These are phyloP conservation scores for Pseudogymnoascus sp. DNA, from an alignment of 2,329 filamentous ascomycete species.

Conservation along the genomic window DNA sequence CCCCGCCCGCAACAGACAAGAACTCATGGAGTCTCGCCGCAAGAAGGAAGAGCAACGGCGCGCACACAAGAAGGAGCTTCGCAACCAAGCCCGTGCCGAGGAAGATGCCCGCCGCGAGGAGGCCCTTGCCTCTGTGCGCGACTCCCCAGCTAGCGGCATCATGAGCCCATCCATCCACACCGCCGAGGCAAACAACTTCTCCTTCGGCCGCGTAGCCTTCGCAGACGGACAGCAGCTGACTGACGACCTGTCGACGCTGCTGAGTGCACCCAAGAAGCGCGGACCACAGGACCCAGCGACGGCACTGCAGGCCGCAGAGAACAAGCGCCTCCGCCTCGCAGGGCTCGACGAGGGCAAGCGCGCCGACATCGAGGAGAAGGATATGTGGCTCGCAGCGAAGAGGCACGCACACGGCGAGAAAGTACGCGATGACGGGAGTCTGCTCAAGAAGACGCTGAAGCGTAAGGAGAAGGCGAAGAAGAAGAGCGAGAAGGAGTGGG, in stretches of 20 bases:
- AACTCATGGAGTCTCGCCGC: slow-evolving; percentile 82
- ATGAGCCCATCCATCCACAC: slow-evolving; percentile 47
- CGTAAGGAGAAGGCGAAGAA: slow-evolving; percentile 83
- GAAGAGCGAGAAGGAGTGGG: slow-evolving; percentile 88
- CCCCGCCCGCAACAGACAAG: slow-evolving; percentile 76
- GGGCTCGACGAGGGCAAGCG: slow-evolving; percentile 71
- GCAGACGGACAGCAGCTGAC: slow-evolving; percentile 75
- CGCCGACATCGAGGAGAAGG: slow-evolving; percentile 83
- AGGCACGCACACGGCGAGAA: slow-evolving; percentile 83
- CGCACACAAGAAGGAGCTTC: slow-evolving; percentile 78
- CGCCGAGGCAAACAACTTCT: slow-evolving; percentile 59
- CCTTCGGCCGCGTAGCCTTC: slow-evolving; percentile 88
- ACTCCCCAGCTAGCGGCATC: slow-evolving; percentile 46
- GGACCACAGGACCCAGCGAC: slow-evolving; percentile 79
- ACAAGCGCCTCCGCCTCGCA: slow-evolving; percentile 72
- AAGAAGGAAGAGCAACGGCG: slow-evolving; percentile 82
- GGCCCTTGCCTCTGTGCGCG: slow-evolving; percentile 49
- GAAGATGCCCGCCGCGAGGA: slow-evolving; percentile 61
- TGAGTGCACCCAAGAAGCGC: slow-evolving; percentile 65
- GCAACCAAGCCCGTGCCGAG: slow-evolving; percentile 68
- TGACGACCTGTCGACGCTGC: slow-evolving; percentile 51
- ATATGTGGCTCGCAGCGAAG: slow-evolving; percentile 85
- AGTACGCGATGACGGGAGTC: slow-evolving; percentile 73
- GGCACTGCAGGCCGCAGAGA: slow-evolving; percentile 76
- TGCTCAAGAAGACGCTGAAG: slow-evolving; percentile 92